These are phyloP conservation scores for Mycena amicta DNA, from an alignment of 768 basidiomycete genomes.

Conservation along the genomic window DNA sequence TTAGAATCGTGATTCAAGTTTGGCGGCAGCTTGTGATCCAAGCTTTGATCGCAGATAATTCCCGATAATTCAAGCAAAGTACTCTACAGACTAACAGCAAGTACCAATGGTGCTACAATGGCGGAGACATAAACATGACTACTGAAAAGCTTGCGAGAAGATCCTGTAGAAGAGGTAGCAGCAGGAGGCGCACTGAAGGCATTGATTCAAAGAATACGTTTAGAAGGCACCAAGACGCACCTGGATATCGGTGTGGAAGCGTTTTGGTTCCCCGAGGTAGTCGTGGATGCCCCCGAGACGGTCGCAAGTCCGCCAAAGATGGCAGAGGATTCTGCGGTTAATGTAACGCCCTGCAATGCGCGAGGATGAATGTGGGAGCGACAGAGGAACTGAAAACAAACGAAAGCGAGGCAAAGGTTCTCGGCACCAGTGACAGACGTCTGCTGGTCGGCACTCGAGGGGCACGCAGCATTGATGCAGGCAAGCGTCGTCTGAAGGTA, in stretches of 20 bases:
- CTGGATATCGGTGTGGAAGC: neutral
- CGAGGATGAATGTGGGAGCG: constrained; percentile 31
- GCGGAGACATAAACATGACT: neutral
- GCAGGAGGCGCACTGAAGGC: neutral
- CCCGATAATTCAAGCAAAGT: neutral
- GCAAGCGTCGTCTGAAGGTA: constrained; percentile 12
- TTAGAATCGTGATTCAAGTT: neutral
- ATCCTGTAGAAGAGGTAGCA: neutral
- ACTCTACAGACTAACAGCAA: neutral
- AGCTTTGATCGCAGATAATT: neutral
- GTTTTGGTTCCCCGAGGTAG: neutral
- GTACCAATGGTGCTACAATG: neutral
- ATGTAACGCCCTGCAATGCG: constrained; percentile 7
- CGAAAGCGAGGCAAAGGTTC: constrained; percentile 11
- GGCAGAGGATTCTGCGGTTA: constrained; percentile 9
- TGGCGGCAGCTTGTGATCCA: neutral
- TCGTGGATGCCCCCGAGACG: too few species aligned
- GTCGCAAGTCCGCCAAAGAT: constrained; percentile 11
- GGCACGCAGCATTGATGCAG: constrained; percentile 10
- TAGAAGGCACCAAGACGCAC: neutral
- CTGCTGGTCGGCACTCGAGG: constrained; percentile 12
- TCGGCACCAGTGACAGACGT: constrained; percentile 10
- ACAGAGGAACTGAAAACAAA: constrained; percentile 46
- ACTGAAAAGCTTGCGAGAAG: neutral
- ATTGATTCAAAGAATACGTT: neutral